A percentile compares a stretch with the other conserved stretches of the same genome.
These are phyloP conservation scores for Astrephomene gubernaculifera DNA, from an alignment of 139 green algal genomes.

Conservation along the genomic window DNA sequence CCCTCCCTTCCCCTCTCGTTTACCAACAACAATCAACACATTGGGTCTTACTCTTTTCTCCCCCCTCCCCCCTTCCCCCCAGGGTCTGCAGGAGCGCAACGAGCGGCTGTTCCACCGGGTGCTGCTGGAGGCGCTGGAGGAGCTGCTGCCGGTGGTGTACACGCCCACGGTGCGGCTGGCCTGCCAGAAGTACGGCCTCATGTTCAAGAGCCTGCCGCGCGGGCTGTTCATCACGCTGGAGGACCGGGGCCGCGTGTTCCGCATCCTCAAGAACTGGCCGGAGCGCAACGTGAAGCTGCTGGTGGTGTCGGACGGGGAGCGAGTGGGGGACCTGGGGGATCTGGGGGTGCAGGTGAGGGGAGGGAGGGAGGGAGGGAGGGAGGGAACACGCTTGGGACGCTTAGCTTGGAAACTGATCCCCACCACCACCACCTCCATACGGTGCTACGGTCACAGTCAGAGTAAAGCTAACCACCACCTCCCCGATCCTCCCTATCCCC, in stretches of 20 bases:
- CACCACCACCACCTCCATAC: not conserved
- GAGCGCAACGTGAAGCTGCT: slow-evolving; percentile 87
- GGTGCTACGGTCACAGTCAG: too few relatives aligned
- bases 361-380: too few relatives aligned
- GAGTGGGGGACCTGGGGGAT: slow-evolving; percentile 79
- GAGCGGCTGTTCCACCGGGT: slow-evolving; percentile 92
- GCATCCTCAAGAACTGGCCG: slow-evolving; percentile 94
- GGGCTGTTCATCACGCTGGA: slow-evolving; percentile 88
- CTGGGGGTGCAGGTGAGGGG: slow-evolving; percentile 77
- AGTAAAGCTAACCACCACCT: too few relatives aligned
- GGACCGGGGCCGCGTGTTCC: slow-evolving; percentile 76
- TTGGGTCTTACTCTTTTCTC: not conserved
- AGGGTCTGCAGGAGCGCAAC: slow-evolving; percentile 78
- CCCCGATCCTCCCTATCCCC: too few relatives aligned
- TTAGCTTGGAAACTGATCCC: not conserved
- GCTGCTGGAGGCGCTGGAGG: slow-evolving; percentile 85
- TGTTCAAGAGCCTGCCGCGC: slow-evolving; percentile 78
- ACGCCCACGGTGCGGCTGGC: slow-evolving; percentile 33
- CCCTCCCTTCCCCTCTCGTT: too few relatives aligned
- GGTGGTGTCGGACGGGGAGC: slow-evolving; percentile 86
- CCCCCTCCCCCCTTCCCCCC: not conserved
- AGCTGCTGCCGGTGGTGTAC: slow-evolving; percentile 84
- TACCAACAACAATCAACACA: too few relatives aligned
- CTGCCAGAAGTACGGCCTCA: slow-evolving; percentile 53
- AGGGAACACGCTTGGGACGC: not conserved